These are phyloP conservation scores for Beauveria pseudobassiana DNA, from an alignment of 2,329 filamentous ascomycete genomes.

Conservation along the genomic window DNA sequence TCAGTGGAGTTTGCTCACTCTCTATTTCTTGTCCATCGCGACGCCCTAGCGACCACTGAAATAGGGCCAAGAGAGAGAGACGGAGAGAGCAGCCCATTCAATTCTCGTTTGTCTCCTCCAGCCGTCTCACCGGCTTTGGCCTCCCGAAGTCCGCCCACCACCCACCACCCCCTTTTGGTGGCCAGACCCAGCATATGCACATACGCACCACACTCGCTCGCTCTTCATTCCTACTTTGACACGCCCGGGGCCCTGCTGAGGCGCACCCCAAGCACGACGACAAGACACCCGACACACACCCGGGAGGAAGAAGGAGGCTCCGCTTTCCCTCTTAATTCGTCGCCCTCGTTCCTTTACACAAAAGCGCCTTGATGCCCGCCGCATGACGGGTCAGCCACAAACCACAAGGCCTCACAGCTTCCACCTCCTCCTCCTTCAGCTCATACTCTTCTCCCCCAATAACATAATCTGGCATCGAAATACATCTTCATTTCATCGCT, in stretches of 20 bases:
- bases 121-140: conserved; percentile 6
- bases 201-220: not conserved
- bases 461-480: not conserved
- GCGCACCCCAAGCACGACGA: too few relatives aligned
- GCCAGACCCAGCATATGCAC: not conserved
- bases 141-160: conserved; percentile 7
- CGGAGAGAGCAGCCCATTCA: not conserved
- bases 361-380: conserved; percentile 9
- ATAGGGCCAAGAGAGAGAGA: not conserved
- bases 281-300: not conserved
- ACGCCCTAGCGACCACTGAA: not conserved
- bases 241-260: too few relatives aligned
- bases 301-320: not conserved
- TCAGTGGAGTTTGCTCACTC: too few relatives aligned
- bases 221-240: not conserved
- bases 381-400: conserved; percentile 9
- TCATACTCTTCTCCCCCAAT: not conserved
- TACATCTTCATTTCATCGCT: not conserved
- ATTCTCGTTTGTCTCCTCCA: not conserved
- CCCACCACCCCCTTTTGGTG: not conserved
- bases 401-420: conserved; percentile 1
- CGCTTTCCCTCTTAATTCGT: not conserved
- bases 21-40: too few relatives aligned
- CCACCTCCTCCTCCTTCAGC: not conserved
- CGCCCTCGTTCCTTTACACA: conserved; percentile 2